A percentile compares a stretch with the other conserved stretches of the same genome.
Evolutionary conservation across 345 rosid species (phyloP).

Genomic region (Hypericum perforatum): DNA sequence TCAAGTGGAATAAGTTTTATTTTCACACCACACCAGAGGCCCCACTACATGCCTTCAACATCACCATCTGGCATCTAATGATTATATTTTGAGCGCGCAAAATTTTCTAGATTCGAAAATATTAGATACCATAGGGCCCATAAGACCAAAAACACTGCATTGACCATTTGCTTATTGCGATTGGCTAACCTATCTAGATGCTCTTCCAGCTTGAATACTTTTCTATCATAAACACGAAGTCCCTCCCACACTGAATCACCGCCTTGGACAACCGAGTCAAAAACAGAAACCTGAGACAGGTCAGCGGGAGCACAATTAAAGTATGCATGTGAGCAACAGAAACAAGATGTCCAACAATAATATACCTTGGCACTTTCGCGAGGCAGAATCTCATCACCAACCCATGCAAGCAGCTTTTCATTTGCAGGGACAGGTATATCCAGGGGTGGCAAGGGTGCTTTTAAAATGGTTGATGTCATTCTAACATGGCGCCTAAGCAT

Average conservation of each 20-base stretch:
- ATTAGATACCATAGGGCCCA: too few relatives aligned
- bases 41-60: background rate
- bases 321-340: conserved; percentile 2
- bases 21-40: too few relatives aligned
- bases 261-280: conserved; percentile 90
- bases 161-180: too few relatives aligned
- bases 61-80: background rate
- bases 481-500: conserved; percentile 48
- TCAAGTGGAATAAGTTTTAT: too few relatives aligned
- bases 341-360: conserved; percentile 12
- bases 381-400: conserved; percentile 73
- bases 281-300: conserved; percentile 61
- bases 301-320: conserved; percentile 1
- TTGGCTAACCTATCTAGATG: conserved; percentile 61
- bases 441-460: conserved; percentile 46
- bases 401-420: conserved; percentile 74
- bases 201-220: conserved; percentile 78
- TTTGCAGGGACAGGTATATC: conserved; percentile 71
- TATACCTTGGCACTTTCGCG: conserved; percentile 72
- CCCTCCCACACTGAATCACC: conserved; percentile 98
- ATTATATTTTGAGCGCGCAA: too few relatives aligned
- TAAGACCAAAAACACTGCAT: too few relatives aligned
- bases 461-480: conserved; percentile 30
- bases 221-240: conserved; percentile 59
- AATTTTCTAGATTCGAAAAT: too few relatives aligned